phyloP scores from a whole-genome alignment of 768 basidiomycete genomes.

The Crepidotus variabilis region DNA sequence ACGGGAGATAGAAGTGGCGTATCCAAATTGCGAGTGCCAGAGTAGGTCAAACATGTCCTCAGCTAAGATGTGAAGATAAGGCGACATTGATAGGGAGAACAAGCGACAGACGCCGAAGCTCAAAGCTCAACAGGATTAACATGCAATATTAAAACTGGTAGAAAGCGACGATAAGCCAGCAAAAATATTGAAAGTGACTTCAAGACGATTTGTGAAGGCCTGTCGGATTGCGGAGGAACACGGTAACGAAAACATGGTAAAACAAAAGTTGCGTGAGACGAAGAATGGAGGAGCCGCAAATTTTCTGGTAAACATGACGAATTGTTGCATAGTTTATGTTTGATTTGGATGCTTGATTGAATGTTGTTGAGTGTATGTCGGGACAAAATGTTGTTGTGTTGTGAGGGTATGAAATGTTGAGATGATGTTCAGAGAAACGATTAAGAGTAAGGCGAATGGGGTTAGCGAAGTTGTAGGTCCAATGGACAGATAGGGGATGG shows the following conservation, averaged over 20 bases:
- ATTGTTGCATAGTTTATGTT: neutral
- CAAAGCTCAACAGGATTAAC: neutral
- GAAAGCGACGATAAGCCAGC: neutral
- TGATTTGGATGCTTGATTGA: conserved; percentile 3
- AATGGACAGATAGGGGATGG: conserved; percentile 6
- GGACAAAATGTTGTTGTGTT: neutral
- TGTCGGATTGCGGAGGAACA: too few species aligned
- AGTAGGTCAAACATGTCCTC: neutral
- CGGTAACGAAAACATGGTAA: too few species aligned
- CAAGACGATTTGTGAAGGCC: too few species aligned
- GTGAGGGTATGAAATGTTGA: neutral
- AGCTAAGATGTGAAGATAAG: neutral
- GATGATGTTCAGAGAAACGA: neutral
- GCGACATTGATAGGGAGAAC: neutral
- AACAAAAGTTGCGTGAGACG: neutral
- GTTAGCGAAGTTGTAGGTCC: neutral
- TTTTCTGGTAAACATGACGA: neutral
- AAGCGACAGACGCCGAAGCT: neutral
- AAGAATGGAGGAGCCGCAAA: neutral
- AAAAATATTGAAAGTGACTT: neutral
- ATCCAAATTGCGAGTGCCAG: neutral
- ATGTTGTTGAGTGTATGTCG: neutral
- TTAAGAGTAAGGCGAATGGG: neutral
- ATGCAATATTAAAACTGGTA: neutral
- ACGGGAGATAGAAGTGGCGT: neutral